A percentile compares a stretch with the other conserved stretches of the same genome.
phyloP scores from a whole-genome alignment of 1,284 basidiomycete genomes.

The Coriolopsis trogii region DNA sequence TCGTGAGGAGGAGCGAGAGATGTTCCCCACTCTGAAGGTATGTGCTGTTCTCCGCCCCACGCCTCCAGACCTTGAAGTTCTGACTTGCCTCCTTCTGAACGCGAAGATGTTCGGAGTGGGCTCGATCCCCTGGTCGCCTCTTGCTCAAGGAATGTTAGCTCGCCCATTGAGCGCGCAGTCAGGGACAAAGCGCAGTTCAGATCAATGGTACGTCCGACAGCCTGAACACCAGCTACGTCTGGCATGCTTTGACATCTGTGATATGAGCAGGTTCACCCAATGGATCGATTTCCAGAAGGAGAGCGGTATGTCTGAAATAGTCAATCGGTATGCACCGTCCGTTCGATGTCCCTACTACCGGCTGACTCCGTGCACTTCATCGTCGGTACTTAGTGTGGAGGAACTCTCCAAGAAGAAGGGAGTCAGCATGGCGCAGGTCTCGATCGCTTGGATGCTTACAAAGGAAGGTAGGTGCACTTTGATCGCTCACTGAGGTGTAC shows the following conservation, averaged over 20 bases:
- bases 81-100: not conserved
- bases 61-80: constrained; percentile 4
- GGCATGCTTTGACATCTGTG: not conserved
- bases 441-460: constrained; percentile 26
- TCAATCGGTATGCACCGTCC: not conserved
- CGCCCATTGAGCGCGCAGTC: constrained; percentile 28
- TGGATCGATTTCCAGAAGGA: not conserved
- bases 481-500: too few species aligned
- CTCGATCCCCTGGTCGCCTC: constrained; percentile 29
- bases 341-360: not conserved
- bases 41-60: too few species aligned
- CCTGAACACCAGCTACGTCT: too few species aligned
- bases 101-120: constrained; percentile 9
- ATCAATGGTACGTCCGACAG: constrained; percentile 14
- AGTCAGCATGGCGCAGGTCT: constrained; percentile 34
- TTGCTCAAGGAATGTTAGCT: constrained; percentile 36
- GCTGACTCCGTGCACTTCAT: not conserved
- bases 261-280: not conserved
- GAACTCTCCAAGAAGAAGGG: constrained; percentile 36
- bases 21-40: too few species aligned
- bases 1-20: constrained; percentile 32
- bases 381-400: constrained; percentile 10
- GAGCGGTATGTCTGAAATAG: not conserved
- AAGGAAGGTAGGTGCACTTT: constrained; percentile 25
- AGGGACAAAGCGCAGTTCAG: constrained; percentile 24